Evolutionary conservation across 345 rosid genomes (phyloP), one percentile per base, ranked within the genome.

Genomic region (Angophora floribunda): DNA sequence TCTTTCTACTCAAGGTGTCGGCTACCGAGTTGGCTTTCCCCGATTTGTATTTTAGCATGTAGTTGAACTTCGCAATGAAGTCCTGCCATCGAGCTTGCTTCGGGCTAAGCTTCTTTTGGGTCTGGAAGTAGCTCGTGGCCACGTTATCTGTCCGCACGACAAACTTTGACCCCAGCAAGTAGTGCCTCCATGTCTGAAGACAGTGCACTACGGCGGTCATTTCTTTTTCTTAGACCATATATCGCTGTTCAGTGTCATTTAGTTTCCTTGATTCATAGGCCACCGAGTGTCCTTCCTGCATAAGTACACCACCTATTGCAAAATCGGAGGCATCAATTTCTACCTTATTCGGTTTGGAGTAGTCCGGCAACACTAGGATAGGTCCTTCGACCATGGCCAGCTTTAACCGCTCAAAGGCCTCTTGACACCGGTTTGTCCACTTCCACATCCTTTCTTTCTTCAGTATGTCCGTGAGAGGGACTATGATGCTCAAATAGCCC

Each of bases 161-260:
- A 0, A 55, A 55, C 28, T 1, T 0, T 8, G 61, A 55, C 61
- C 61, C 13, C 21, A 55, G 8, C 12, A 9, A 12, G 24, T 22
- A 55, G 2, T 55, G 28, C 28, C 6, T 55, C 6, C 28, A 55
- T 12, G 9, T 9, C 22, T 6, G 1, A 55, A 55, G 61, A 28
- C 24, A 55, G 21, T 55, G 28, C 61, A 55, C 13, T 12, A 55
- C 1, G 8, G 3, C 2, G 0, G 0, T 55, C 61, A 55, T 55
- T 21, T 9, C 28, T 8, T 55, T 55, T 21, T 55, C 61, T 55
- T 9, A 1, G 13, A 55, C 2, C 1, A 0, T 55, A 28, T 22
- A 55, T 55, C 0, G 13, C 6, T 19, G 0, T 12, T 55, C 28
- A 0, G 0, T 55, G 24, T 55, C 28, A 1, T 55, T 55, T 12